Evolutionary conservation across 2,329 filamentous ascomycete species (phyloP), one percentile per base, ranked within the genome.

Genomic region (Fusarium graminum): DNA sequence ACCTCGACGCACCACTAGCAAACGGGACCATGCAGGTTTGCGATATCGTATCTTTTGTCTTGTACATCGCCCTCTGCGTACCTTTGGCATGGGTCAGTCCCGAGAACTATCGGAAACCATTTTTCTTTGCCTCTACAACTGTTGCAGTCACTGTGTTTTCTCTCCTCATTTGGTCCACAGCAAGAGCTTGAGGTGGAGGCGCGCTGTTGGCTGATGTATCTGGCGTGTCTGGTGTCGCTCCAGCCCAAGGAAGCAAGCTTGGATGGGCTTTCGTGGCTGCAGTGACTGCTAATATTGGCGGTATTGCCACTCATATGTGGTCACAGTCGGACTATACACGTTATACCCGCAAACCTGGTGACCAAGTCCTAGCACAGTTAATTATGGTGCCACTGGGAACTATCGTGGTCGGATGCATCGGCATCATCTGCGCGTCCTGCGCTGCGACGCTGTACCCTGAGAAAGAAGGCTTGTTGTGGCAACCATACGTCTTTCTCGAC

Each of bases 321-420:
- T 67, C 63, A 13, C 74, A 75, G 60, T 72, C 70, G 12, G 74
- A 76, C 54, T 76, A 74, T 46, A 74, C 72, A 2, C 65, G 74
- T n/a, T 76, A 72, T 53, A 72, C 73, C 13, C 70, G 73, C 17
- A 62, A 61, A 26, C 72, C 73, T 6, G 67, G 70, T 6, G 74
- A 75, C 25, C 74, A 75, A 44, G 58, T 76, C 2, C 29, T 68
- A 3, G 73, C 72, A 7, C 74, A 52, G 19, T 29, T 52, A 2
- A 14, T 52, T 11, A 52, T 52, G 39, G 49, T 52, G 0, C 49
- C 49, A 6, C 29, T 52, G 1, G 39, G 49, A 10, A 29, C 49
- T 29, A 43, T 52, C 4, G 12, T 52, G 1, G 49, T 52, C 2
- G 49, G 49, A 6, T 52, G 40, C 6, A 44, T 52, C 4, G 50